Conservation (phyloP, 2,329 filamentous ascomycete species). For the Magnaporthiopsis rhizophila region DNA sequence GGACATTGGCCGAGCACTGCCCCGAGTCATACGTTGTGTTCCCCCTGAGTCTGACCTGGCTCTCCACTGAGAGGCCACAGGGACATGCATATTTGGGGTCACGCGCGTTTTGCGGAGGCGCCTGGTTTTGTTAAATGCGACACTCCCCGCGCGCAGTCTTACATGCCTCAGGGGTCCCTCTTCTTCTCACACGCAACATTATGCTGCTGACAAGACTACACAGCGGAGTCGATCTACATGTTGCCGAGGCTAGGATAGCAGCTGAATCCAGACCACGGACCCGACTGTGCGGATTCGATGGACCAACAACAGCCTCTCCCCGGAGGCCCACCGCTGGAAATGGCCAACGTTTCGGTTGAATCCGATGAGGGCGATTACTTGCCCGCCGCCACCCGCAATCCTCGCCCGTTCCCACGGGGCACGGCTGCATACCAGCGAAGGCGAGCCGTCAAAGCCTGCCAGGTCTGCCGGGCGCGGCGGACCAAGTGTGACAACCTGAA, state of each 20-base stretch:
- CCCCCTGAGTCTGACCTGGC: too few species aligned
- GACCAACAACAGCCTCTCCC: background rate
- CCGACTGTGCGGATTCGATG: background rate
- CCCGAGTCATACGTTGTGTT: background rate
- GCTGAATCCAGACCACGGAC: too few species aligned
- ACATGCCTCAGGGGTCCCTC: too few species aligned
- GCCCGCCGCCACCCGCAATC: background rate
- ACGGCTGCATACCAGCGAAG: constrained; percentile 18
- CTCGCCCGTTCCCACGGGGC: constrained; percentile 12
- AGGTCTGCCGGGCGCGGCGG: constrained; percentile 27
- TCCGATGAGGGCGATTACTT: background rate
- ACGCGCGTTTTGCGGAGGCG: background rate
- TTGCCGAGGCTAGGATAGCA: too few species aligned
- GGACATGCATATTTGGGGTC: background rate
- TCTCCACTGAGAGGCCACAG: background rate
- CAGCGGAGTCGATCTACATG: too few species aligned
- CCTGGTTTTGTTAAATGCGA: background rate
- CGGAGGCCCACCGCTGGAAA: background rate
- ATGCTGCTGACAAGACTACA: too few species aligned
- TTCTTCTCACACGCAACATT: too few species aligned
- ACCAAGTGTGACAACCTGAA: constrained; percentile 30
- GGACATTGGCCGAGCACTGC: background rate
- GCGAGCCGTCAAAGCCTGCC: constrained; percentile 25
- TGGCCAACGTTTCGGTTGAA: background rate
- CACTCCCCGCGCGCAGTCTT: background rate